Evolutionary conservation across 208 protist species (phyloP), one percentile per base, ranked within the genome.

Genomic region (Wallacemonas sp.): DNA sequence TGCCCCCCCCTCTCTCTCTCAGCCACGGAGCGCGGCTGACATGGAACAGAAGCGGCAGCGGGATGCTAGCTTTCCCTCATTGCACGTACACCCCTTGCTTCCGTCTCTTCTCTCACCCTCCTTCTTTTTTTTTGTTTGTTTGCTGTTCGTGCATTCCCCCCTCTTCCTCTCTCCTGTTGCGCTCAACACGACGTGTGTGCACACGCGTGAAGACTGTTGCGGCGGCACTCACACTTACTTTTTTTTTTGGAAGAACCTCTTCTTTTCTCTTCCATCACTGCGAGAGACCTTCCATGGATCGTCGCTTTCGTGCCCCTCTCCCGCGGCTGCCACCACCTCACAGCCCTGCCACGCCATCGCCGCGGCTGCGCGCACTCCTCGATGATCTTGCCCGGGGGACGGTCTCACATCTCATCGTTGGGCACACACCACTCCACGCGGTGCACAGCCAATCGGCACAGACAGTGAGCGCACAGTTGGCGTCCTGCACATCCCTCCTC

Each of bases 351-450:
- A 48, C 17, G 4, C 42, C 5, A 48, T 57, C 50, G 13, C 32
- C 50, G n/a, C 50, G 22, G 9, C 29, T 57, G 6, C 50, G 50
- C 38, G 29, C 12, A 8, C 30, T 57, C 12, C 24, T 65, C 15
- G 60, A 8, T 19, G 36, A 36, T 39, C 38, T 65, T 3, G 29
- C 42, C 4, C 17, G 37, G 38, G 81, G 83, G 55, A 81, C 73
- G 2, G 73, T 68, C 15, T 70, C 72, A 1, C 69, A 71, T 26
- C 36, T 85, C 4, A 84, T 72, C 2, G 32, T 91, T 12, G 84
- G 84, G 36, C 79, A 83, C 68, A 81, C 71, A 0, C 68, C 78
- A 2, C 60, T 83, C 30, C 70, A 81, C 66, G 66, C 76, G 0
- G 66, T 91, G 0, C 69, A 76, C 52, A 36, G 80, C 2, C 66